Base-by-base conservation (phyloP, 306 rosid genomes). In the Bauhinia variegata region DNA sequence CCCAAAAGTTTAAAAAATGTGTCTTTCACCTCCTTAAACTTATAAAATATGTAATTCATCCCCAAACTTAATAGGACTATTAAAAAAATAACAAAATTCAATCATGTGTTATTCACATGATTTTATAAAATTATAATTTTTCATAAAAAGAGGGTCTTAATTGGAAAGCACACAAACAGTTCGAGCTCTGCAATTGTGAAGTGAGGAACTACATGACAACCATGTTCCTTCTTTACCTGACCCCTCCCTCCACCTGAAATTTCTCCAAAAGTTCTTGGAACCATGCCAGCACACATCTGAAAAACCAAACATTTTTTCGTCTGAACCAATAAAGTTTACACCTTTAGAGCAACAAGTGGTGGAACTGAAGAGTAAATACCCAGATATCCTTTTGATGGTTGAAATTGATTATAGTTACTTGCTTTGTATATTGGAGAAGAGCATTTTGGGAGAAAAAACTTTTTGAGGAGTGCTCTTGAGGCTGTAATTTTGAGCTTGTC, bases 381-480 rank as follows among this genome's bases (percentile, higher is more conserved):
- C 95, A n/a, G 97, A 89, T 46, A 97, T 93, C 33, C 89, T 93
- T 43, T 57, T 93, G 44, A 88, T 93, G 98, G 73, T 93, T 31
- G 97, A 93, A 65, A 96, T 93, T 68, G 98, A 97, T 75, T 93
- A 93, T 77, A 88, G 73, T 32, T 92, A 87, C 72, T 78, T 92
- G 86, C 34, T 79, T 34, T 92, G 98, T 78, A 89, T 86, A 0
- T 91, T 88, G 82, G 98, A 92, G 72, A 75, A 82, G 86, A 64
- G 78, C 28, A 68, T 88, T 49, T 37, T 65, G 64, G 82, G 46
- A 17, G 88, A 77, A 62, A 82, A 72, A 74, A 68, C 53, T 87
- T 80, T 67, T 70, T 93, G 88, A 86, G 96, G 78, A 81, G 74
- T 68, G 85, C 78, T 34, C 87, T 89, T 75, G 98, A 93, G 75